These are phyloP conservation scores for Gymnopus androsaceus DNA, from an alignment of 1,284 basidiomycete genomes.

Conservation along the genomic window DNA sequence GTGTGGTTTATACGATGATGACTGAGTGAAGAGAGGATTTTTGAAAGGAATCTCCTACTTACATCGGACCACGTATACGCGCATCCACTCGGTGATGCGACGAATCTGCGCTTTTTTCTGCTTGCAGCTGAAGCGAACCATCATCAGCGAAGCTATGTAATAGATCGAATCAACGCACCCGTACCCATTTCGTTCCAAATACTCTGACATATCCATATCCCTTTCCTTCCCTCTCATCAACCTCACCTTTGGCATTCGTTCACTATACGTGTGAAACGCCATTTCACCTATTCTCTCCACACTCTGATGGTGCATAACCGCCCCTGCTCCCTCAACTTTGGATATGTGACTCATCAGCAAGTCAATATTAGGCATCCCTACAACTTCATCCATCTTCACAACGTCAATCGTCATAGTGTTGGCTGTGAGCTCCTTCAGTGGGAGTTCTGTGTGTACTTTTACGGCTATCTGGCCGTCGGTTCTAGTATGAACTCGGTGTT, in stretches of 20 bases:
- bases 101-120: slow-evolving; percentile 5
- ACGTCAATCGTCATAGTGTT: slow-evolving; percentile 1
- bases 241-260: slow-evolving; percentile 1
- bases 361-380: neutral
- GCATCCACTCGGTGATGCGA: slow-evolving; percentile 2
- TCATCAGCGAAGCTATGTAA: neutral
- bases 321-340: neutral
- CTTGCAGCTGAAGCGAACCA: neutral
- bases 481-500: slow-evolving; percentile 5
- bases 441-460: slow-evolving; percentile 5
- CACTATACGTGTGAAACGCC: slow-evolving; percentile 4
- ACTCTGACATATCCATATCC: neutral
- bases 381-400: neutral
- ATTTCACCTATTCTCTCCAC: slow-evolving; percentile 1
- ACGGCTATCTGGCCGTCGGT: neutral
- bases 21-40: neutral
- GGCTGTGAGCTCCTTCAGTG: slow-evolving; percentile 2
- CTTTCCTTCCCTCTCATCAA: neutral
- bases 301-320: slow-evolving; percentile 1
- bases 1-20: neutral
- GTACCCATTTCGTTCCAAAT: neutral
- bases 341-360: neutral
- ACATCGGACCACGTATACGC: slow-evolving; percentile 8
- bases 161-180: neutral
- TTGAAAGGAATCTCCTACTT: neutral